Conservation (phyloP, 495 filamentous ascomycete genomes). For the Extremus antarcticus region DNA sequence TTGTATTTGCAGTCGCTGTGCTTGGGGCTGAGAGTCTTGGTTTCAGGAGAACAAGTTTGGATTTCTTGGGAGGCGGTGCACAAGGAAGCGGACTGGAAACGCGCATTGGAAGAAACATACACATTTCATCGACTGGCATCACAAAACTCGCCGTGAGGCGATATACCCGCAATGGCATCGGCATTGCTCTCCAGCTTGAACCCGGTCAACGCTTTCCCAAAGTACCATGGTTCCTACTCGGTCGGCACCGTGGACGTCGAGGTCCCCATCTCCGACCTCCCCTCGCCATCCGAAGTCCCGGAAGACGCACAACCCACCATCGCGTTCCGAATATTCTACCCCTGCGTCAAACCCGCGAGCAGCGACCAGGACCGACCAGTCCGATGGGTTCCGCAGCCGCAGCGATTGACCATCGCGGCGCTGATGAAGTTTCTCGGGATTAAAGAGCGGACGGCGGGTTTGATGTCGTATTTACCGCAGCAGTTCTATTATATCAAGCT, state of each 20-base stretch:
- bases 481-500: slow-evolving; percentile 58
- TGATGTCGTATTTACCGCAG: slow-evolving; percentile 54
- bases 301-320: slow-evolving; percentile 49
- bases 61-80: too few relatives aligned
- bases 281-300: slow-evolving; percentile 40
- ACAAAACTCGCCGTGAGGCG: too few relatives aligned
- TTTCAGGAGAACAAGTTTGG: neutral
- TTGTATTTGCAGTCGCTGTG: too few relatives aligned
- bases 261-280: slow-evolving; percentile 51
- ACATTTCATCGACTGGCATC: too few relatives aligned
- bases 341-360: slow-evolving; percentile 36
- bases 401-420: slow-evolving; percentile 53
- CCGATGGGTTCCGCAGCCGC: slow-evolving; percentile 63
- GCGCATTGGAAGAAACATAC: too few relatives aligned
- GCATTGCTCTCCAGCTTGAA: slow-evolving; percentile 35
- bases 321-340: slow-evolving; percentile 68
- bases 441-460: slow-evolving; percentile 41
- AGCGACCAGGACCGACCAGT: slow-evolving; percentile 31
- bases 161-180: slow-evolving; percentile 9
- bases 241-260: slow-evolving; percentile 69
- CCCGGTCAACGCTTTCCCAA: slow-evolving; percentile 52
- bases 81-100: too few relatives aligned
- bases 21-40: neutral
- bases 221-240: slow-evolving; percentile 58
- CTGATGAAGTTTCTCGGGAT: slow-evolving; percentile 59